Evolutionary conservation across 2,329 filamentous ascomycete species (phyloP).

Genomic region (Beauveria sp.): DNA sequence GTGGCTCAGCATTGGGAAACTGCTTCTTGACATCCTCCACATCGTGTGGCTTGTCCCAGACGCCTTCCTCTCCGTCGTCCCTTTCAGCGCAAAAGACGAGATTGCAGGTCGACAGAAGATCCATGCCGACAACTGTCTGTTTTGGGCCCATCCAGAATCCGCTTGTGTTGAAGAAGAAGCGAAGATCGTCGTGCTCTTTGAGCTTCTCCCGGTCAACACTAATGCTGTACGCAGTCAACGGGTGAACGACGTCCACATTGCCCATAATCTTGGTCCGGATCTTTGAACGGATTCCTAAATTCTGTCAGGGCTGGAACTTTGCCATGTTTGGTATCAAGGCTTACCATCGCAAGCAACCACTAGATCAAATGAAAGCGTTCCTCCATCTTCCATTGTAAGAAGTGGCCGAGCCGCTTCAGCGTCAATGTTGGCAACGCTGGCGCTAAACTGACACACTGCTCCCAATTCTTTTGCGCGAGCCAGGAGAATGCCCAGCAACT

Average conservation of each 20-base stretch:
- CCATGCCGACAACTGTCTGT: background rate
- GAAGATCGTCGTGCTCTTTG: background rate
- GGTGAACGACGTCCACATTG: background rate
- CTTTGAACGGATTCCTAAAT: background rate
- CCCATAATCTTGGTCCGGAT: background rate
- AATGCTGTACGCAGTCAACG: background rate
- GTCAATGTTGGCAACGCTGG: background rate
- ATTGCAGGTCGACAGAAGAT: background rate
- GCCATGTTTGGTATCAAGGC: background rate
- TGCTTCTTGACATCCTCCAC: background rate
- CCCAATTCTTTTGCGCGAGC: background rate
- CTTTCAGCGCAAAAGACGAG: background rate
- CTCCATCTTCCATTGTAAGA: background rate
- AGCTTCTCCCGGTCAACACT: background rate
- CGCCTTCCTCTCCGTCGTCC: background rate
- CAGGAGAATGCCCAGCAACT: background rate
- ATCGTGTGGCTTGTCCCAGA: background rate
- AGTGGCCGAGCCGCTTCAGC: background rate
- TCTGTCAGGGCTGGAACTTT: no score
- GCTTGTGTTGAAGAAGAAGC: background rate
- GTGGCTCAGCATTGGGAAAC: background rate
- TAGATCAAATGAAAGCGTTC: background rate
- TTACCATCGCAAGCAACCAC: conserved; percentile 2
- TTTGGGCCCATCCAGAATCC: background rate
- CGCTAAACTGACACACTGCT: background rate